Evolutionary conservation across 305 asterid species (phyloP), one percentile per base, ranked within the genome.

Genomic region (Plantago lanceolata): DNA sequence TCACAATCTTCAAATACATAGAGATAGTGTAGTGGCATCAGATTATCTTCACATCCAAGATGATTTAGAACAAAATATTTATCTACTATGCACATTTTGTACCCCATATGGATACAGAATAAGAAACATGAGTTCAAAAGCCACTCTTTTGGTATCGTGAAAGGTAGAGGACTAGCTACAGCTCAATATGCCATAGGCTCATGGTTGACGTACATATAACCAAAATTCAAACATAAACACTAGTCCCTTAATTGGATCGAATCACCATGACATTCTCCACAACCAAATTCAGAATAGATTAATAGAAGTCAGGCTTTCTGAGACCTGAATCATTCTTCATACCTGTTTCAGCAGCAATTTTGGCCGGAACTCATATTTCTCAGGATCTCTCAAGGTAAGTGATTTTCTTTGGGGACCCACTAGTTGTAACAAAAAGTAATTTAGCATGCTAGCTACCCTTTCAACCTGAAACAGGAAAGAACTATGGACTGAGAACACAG

Each of bases 351-450:
- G 80, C 86, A 94, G 75, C 78, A 78, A 71, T 64, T 85, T 94
- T 40, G 99, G 99, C 37, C 95, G 88, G 69, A 94, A 94, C 79
- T 94, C 96, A 18, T 94, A 94, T 83, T 94, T 90, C 66, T 90
- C 99, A 63, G 96, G 99, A 68, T 94, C 99, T 81, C 88, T 94
- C 78, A 94, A 78, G 76, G 67, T 90, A 59, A 90, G 95, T 48
- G 97, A 90, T 80, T 84, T 94, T 74, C 97, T 80, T 67, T 93
- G 97, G 28, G 99, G 99, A 3, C 99, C 99, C 64, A 93, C 97
- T 24, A 93, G 91, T 81, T 90, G 99, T 59, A 90, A 77, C 54
- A 94, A 63, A 68, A 94, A 94, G 71, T 94, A 94, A 74, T 94
- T 94, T 77, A 94, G 83, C 99, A 94, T 94, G 78, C 99, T 86